Percentiles rank a stretch among this genome's conserved stretches.
Evolutionary conservation across 805 yeast genomes (phyloP).

Genomic region (Wickerhamiella alocasiicola): DNA sequence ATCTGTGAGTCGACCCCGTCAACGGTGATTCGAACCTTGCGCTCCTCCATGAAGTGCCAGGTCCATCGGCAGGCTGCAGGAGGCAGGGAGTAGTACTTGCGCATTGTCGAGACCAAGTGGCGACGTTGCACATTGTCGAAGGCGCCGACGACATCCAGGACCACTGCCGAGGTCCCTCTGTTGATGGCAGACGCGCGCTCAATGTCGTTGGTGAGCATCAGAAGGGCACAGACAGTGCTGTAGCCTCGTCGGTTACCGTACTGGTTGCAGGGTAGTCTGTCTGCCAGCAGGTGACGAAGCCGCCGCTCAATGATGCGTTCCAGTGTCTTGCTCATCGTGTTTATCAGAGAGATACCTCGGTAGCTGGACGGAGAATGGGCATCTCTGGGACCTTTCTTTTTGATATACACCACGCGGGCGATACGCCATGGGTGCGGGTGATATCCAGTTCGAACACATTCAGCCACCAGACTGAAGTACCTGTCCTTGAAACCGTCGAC

Average conservation of each 20-base stretch:
- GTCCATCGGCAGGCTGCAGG: background rate
- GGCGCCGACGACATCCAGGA: background rate
- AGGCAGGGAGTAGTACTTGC: background rate
- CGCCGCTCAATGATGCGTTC: background rate
- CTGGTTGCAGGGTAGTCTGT: background rate
- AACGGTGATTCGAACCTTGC: background rate
- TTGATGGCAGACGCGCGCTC: background rate
- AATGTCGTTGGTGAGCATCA: background rate
- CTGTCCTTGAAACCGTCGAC: background rate
- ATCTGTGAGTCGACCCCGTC: background rate
- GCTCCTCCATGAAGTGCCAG: background rate
- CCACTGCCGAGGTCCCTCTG: background rate
- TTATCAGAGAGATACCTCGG: background rate
- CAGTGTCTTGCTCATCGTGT: conserved; percentile 1
- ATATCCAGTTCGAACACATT: background rate
- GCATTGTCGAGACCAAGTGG: background rate
- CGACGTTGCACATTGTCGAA: background rate
- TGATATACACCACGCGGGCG: background rate
- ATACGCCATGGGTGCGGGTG: background rate
- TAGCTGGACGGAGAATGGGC: background rate
- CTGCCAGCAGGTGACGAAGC: background rate
- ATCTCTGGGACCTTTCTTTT: background rate
- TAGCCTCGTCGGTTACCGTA: background rate
- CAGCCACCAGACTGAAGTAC: background rate
- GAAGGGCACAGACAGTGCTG: background rate